Base-by-base conservation (phyloP, 306 rosid species). In the Betula pendula region DNA sequence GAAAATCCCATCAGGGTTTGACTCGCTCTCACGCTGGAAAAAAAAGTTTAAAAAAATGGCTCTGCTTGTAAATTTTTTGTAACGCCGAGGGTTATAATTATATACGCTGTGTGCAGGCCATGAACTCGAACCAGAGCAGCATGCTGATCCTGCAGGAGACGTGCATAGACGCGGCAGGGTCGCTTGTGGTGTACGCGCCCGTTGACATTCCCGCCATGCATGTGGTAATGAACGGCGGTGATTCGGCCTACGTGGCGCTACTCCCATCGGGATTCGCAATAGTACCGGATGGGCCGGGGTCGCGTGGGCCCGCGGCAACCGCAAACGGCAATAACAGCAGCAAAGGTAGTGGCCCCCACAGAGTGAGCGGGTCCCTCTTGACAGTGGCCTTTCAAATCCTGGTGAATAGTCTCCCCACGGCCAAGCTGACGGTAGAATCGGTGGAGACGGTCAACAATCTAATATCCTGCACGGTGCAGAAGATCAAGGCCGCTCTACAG, bases 141-240 rank as follows among this genome's bases (percentile, higher is more conserved):
- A 96, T 96, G 99, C 60, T 96, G 77, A 96, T 95, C 35, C 69
- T 95, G 14, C 98, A 95, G 62, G 98, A 95, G 83, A 95, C 97
- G 0, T 89, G 96, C 91, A 89, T 85, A 44, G 98, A 95, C 85
- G 90, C 88, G 67, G 90, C 92, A 0, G 98, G 98, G 13, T 87
- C 96, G 70, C 93, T 92, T 77, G 97, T 95, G 4, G 98, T 95
- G 63, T 95, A 92, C 91, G 98, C 98, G 82, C 98, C 98, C 3
- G 98, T 95, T 0, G 98, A 95, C 62, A 92, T 92, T 5, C 98
- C 98, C 0, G 98, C 98, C n/a, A 95, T 95, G 97, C 98, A 95
- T 52, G 91, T 89, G 1, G 98, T 95, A 5, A 92, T 95, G 98
- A 95, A 88, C 84, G 98, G 98, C 3, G 98, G 98, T 0, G 98